Evolutionary conservation across 805 yeast genomes (phyloP).

Genomic region (Sugiyamaella americana): DNA sequence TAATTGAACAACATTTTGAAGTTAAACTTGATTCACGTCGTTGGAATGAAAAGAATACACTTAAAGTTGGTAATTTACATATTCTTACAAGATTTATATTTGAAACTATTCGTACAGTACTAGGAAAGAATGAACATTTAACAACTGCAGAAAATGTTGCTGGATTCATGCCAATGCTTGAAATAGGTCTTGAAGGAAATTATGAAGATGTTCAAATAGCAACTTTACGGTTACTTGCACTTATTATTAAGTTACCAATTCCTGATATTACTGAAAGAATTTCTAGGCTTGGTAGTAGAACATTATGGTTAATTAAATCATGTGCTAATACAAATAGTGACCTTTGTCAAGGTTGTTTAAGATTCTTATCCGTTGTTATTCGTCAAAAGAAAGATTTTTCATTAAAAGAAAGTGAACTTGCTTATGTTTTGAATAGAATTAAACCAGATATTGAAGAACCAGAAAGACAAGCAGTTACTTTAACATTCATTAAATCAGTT

Average conservation of each 20-base stretch:
- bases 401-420: constrained; percentile 63
- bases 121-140: constrained; percentile 56
- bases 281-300: constrained; percentile 24
- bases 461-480: constrained; percentile 79
- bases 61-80: constrained; percentile 49
- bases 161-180: constrained; percentile 71
- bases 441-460: constrained; percentile 90
- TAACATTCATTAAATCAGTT: constrained; percentile 75
- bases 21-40: constrained; percentile 57
- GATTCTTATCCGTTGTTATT: constrained; percentile 64
- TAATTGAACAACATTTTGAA: constrained; percentile 59
- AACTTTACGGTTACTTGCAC: constrained; percentile 55
- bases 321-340: constrained; percentile 74
- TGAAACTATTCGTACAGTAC: constrained; percentile 66
- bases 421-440: constrained; percentile 63
- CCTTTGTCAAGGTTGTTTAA: constrained; percentile 71
- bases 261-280: constrained; percentile 39
- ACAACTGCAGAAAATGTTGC: constrained; percentile 53
- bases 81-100: constrained; percentile 70
- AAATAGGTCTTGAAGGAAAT: constrained; percentile 52
- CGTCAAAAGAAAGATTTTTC: constrained; percentile 61
- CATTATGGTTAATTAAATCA: constrained; percentile 55
- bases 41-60: constrained; percentile 14
- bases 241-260: constrained; percentile 58
- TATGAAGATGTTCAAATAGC: constrained; percentile 74